These are phyloP conservation scores for Pelargonium australe DNA, from an alignment of 441 rosid genomes.

Conservation along the genomic window DNA sequence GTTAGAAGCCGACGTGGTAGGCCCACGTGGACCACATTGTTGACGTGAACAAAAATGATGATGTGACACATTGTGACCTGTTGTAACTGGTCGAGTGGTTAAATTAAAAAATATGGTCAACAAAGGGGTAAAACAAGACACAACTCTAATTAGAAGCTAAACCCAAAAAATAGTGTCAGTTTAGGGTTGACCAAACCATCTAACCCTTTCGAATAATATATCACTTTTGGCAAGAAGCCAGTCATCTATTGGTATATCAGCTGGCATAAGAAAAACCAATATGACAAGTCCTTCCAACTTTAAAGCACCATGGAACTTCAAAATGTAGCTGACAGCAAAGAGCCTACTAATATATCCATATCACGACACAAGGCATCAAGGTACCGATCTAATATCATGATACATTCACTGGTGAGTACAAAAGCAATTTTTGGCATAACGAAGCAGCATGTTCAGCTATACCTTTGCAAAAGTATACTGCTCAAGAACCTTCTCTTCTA, in stretches of 20 bases:
- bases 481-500: constrained; percentile 84
- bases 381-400: neutral
- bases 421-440: constrained; percentile 5
- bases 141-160: neutral
- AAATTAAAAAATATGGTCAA: no score
- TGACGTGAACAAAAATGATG: no score
- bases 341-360: neutral
- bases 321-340: neutral
- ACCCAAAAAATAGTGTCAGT: no score
- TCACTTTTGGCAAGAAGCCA: neutral
- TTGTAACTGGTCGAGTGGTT: no score
- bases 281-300: neutral
- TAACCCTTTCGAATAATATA: neutral
- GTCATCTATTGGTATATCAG: neutral
- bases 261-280: neutral
- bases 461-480: constrained; percentile 96
- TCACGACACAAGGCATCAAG: neutral
- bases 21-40: no score
- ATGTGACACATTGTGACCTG: no score
- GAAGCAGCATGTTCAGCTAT: constrained; percentile 15
- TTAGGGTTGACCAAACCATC: no score
- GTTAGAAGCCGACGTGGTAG: no score
- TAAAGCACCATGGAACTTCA: neutral
- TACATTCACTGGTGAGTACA: neutral
- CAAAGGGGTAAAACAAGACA: neutral